phyloP scores from a whole-genome alignment of 441 rosid species.

The Eutrema salsugineum region DNA sequence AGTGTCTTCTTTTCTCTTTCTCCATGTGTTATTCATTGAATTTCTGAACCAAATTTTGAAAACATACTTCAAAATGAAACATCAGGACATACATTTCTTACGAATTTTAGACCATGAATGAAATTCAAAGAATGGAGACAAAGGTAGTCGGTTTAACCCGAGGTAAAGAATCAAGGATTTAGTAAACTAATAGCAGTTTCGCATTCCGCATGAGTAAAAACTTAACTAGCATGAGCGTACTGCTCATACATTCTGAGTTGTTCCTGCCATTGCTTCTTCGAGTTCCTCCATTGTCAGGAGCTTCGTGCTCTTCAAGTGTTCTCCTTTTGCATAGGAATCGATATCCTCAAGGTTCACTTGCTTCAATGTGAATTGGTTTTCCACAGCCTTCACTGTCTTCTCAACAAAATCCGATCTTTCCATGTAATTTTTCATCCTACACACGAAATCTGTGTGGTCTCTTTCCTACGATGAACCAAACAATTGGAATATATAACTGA shows the following conservation, averaged over 20 bases:
- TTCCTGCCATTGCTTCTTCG: constrained; percentile 34
- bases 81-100: neutral
- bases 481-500: neutral
- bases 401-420: constrained; percentile 55
- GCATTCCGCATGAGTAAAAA: neutral
- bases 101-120: neutral
- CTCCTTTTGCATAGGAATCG: constrained; percentile 12
- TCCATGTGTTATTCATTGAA: neutral
- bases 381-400: constrained; percentile 48
- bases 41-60: neutral
- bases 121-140: neutral
- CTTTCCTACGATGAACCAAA: constrained; percentile 44
- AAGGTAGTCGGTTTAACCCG: neutral
- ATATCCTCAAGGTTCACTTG: constrained; percentile 33
- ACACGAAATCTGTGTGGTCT: constrained; percentile 60
- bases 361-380: constrained; percentile 50
- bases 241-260: neutral
- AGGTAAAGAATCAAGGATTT: constrained; percentile 6
- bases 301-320: constrained; percentile 40
- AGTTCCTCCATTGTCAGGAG: constrained; percentile 52
- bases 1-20: constrained; percentile 6
- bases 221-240: neutral
- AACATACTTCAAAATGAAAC: neutral
- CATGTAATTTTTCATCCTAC: constrained; percentile 63
- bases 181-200: neutral